A percentile compares a stretch with the other conserved stretches of the same genome.
Evolutionary conservation across 129 eudicot genomes (phyloP).

Genomic region (Flaveria trinervia): DNA sequence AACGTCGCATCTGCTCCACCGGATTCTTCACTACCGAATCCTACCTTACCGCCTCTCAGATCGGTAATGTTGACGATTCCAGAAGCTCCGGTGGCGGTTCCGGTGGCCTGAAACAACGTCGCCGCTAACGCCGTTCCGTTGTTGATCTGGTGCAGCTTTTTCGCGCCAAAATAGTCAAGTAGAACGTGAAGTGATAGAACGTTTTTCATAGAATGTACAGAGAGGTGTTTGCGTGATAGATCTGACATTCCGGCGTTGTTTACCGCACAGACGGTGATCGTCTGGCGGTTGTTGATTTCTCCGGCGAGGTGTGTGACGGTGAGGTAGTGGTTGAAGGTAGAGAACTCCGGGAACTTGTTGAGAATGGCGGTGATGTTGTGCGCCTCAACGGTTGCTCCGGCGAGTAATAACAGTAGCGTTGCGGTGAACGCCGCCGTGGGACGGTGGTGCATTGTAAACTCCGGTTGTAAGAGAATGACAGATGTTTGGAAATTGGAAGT

Average conservation of each 20-base stretch:
- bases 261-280: conserved; percentile 89
- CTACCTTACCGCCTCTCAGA: conserved; percentile 89
- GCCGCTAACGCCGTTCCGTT: conserved; percentile 85
- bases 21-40: conserved; percentile 61
- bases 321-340: conserved; percentile 87
- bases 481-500: conserved; percentile 3
- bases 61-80: conserved; percentile 96
- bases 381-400: conserved; percentile 32
- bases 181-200: conserved; percentile 77
- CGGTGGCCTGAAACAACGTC: conserved; percentile 86
- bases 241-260: conserved; percentile 75
- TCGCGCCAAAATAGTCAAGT: conserved; percentile 86
- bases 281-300: conserved; percentile 73
- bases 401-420: conserved; percentile 22
- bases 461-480: background rate
- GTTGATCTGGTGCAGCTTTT: conserved; percentile 86
- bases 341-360: conserved; percentile 62
- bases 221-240: conserved; percentile 53
- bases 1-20: conserved; percentile 44
- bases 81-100: conserved; percentile 74
- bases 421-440: conserved; percentile 36
- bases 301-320: conserved; percentile 79
- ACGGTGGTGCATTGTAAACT: conserved; percentile 52
- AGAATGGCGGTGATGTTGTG: conserved; percentile 86
- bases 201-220: conserved; percentile 60